These are phyloP conservation scores for Podaxis sp. DNA, from an alignment of 768 basidiomycete genomes.

Conservation along the genomic window DNA sequence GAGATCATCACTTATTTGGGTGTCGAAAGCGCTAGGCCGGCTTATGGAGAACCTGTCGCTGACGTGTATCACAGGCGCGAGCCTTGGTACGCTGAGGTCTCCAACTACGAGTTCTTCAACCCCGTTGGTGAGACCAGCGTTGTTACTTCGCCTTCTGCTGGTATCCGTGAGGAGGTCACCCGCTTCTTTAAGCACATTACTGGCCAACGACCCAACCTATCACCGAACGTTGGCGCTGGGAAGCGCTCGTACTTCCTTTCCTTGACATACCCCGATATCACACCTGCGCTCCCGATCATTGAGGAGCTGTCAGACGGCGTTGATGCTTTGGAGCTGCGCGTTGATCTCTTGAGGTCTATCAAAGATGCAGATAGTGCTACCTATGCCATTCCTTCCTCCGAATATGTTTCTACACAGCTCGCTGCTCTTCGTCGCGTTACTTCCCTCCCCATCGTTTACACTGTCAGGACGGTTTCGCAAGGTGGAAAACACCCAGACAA, in stretches of 20 bases:
- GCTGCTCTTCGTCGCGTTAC: conserved; percentile 73
- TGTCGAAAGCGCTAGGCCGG: conserved; percentile 73
- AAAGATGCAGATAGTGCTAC: conserved; percentile 42
- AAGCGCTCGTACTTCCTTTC: conserved; percentile 88
- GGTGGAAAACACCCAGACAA: conserved; percentile 89
- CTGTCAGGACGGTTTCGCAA: conserved; percentile 82
- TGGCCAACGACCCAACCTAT: conserved; percentile 62
- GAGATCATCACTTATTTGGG: conserved; percentile 81
- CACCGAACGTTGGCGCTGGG: conserved; percentile 45
- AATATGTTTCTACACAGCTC: conserved; percentile 80
- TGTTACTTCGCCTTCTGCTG: conserved; percentile 21
- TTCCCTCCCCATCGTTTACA: conserved; percentile 85
- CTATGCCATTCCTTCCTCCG: conserved; percentile 55
- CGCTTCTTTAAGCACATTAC: conserved; percentile 91
- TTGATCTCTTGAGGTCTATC: conserved; percentile 71
- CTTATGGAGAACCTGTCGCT: conserved; percentile 82
- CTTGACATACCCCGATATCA: conserved; percentile 87
- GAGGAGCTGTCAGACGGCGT: conserved; percentile 76
- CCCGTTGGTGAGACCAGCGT: conserved; percentile 37
- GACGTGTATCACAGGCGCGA: conserved; percentile 80
- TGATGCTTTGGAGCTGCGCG: conserved; percentile 92
- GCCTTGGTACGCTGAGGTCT: conserved; percentile 84
- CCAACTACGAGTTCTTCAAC: conserved; percentile 82
- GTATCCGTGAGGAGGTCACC: conserved; percentile 55
- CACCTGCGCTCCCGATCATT: conserved; percentile 60